Percentiles rank a stretch among this genome's conserved stretches.
Conservation (phyloP, 2,329 filamentous ascomycete species). For the Trichoderma atroviride region DNA sequence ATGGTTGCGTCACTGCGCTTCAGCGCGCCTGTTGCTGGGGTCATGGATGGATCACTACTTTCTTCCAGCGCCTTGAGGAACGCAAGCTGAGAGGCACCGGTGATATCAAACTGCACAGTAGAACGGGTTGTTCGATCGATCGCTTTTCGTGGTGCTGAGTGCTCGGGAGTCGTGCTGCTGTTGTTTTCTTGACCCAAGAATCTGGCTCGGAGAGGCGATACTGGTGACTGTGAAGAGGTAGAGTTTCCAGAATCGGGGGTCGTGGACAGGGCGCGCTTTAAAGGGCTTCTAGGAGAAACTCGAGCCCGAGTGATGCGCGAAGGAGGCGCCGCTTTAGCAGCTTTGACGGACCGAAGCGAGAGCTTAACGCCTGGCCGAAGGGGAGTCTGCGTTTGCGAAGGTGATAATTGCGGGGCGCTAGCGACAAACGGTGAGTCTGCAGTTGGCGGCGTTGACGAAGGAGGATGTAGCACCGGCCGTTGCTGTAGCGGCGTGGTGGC, state of each 20-base stretch:
- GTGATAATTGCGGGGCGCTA: constrained; percentile 45
- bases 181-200: constrained; percentile 51
- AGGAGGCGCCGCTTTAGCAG: constrained; percentile 54
- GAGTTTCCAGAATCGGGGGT: constrained; percentile 73
- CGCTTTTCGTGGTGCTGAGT: constrained; percentile 32
- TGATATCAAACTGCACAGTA: constrained; percentile 60
- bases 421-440: constrained; percentile 36
- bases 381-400: constrained; percentile 65
- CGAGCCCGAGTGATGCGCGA: constrained; percentile 61
- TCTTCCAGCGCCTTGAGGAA: constrained; percentile 56
- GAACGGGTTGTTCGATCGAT: constrained; percentile 55
- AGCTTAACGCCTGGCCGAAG: constrained; percentile 69
- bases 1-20: constrained; percentile 91
- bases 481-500: constrained; percentile 41
- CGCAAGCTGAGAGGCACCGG: constrained; percentile 54
- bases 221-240: constrained; percentile 49
- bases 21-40: constrained; percentile 69
- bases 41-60: constrained; percentile 40
- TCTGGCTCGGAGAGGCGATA: constrained; percentile 40
- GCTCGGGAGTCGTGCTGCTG: constrained; percentile 42
- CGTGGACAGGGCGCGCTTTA: constrained; percentile 74
- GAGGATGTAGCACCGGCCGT: constrained; percentile 38
- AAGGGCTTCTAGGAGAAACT: constrained; percentile 77
- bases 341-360: constrained; percentile 64
- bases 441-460: constrained; percentile 43